phyloP scores from a whole-genome alignment of 106 monocot species.

The Dendrobium huoshanense region DNA sequence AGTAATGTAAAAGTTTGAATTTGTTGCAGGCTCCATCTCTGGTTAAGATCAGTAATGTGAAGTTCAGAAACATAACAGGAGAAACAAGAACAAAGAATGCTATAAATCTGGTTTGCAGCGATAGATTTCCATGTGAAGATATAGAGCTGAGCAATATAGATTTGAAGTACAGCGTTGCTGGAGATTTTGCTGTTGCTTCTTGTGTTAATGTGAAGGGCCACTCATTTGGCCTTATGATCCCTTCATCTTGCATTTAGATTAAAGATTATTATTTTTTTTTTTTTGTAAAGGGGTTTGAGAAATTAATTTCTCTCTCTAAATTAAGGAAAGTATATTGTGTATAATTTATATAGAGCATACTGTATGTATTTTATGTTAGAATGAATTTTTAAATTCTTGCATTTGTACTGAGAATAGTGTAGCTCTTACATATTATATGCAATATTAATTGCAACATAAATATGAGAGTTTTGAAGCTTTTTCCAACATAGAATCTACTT shows the following conservation, averaged over 20 bases:
- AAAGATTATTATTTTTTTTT: background rate
- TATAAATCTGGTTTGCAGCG: constrained; percentile 28
- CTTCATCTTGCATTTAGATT: constrained; percentile 9
- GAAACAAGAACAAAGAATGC: constrained; percentile 19
- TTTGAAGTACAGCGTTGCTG: background rate
- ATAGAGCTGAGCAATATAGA: constrained; percentile 25
- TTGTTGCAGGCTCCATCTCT: constrained; percentile 17
- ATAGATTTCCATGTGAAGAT: constrained; percentile 21
- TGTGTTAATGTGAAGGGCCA: constrained; percentile 19
- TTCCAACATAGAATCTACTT: too few relatives aligned
- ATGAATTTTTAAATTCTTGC: too few relatives aligned
- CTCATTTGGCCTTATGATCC: constrained; percentile 2
- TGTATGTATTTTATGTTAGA: too few relatives aligned
- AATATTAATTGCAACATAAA: too few relatives aligned
- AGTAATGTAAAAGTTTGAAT: background rate
- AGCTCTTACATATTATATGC: too few relatives aligned
- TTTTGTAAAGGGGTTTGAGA: too few relatives aligned
- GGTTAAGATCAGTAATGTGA: constrained; percentile 33
- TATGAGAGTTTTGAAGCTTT: too few relatives aligned
- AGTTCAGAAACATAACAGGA: constrained; percentile 24
- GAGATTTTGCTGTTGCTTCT: background rate
- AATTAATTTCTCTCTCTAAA: too few relatives aligned
- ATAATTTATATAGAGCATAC: too few relatives aligned
- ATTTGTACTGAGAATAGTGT: too few relatives aligned
- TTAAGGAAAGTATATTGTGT: too few relatives aligned